Evolutionary conservation across 2,329 filamentous ascomycete species (phyloP).

Genomic region (Fusarium torulosum): DNA sequence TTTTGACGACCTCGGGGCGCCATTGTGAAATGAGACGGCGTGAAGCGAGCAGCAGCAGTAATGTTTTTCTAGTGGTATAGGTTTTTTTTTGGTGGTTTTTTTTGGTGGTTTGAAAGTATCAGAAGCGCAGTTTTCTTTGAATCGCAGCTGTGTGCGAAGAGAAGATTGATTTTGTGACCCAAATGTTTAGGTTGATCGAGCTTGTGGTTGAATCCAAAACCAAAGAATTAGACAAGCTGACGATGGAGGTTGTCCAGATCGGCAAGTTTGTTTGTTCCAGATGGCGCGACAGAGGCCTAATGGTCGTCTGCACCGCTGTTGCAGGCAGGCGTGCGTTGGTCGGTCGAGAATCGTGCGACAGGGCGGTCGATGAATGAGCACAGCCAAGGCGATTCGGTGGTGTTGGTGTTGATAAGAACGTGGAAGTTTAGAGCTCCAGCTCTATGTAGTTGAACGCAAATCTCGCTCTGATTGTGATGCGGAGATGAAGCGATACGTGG

Average conservation of each 20-base stretch:
- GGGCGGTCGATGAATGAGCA: constrained; percentile 8
- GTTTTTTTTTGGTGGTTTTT: constrained; percentile 15
- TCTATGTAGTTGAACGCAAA: not conserved
- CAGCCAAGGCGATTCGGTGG: constrained; percentile 15
- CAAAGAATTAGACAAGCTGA: constrained; percentile 3
- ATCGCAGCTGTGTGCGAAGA: constrained; percentile 3
- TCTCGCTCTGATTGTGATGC: constrained; percentile 13
- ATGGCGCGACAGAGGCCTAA: constrained; percentile 1
- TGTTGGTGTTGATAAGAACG: not conserved
- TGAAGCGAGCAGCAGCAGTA: not conserved
- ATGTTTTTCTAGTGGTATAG: not conserved
- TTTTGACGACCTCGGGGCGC: constrained; percentile 52
- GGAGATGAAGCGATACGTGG: constrained; percentile 8
- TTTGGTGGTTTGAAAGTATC: constrained; percentile 10
- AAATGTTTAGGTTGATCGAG: constrained; percentile 8
- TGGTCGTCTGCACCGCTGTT: constrained; percentile 3
- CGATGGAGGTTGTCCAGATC: not conserved
- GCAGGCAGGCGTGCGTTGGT: constrained; percentile 10
- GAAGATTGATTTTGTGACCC: constrained; percentile 5
- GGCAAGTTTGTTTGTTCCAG: not conserved
- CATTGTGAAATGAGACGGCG: constrained; percentile 44
- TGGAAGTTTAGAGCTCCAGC: not conserved
- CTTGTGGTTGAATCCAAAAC: constrained; percentile 1
- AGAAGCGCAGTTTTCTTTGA: constrained; percentile 16
- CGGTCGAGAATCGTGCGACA: constrained; percentile 20